Conservation (phyloP, 202 grass and related monocot genomes). For the Setaria viridis region DNA sequence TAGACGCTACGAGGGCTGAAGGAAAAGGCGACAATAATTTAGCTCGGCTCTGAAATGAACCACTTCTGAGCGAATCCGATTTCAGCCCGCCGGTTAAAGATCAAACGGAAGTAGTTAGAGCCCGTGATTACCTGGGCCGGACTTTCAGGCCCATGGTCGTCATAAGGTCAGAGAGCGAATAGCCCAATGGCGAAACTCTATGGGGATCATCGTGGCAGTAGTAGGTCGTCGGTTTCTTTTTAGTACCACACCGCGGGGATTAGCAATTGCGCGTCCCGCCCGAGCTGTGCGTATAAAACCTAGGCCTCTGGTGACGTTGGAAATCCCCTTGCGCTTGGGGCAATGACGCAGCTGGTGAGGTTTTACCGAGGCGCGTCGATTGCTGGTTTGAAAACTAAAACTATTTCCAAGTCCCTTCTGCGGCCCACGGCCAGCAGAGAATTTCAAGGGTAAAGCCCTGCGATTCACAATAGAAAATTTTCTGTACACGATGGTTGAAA, state of each 20-base stretch:
- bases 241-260: background rate
- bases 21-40: too few species aligned
- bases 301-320: background rate
- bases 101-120: background rate
- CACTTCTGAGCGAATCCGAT: background rate
- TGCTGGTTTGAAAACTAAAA: background rate
- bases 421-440: background rate
- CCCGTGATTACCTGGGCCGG: background rate
- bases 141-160: background rate
- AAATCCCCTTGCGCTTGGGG: background rate
- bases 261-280: background rate
- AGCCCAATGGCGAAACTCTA: too few species aligned
- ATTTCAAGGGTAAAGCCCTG: background rate
- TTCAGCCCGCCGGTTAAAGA: background rate
- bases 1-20: too few species aligned
- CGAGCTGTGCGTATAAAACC: background rate
- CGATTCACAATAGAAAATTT: too few species aligned
- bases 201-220: too few species aligned
- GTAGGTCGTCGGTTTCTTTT: background rate
- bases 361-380: background rate
- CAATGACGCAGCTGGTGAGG: background rate
- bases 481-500: too few species aligned
- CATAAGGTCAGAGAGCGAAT: too few species aligned
- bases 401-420: background rate
- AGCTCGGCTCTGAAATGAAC: too few species aligned